These are phyloP conservation scores for Creolimax fragrantissima DNA, from an alignment of 78 protist species.

Conservation along the genomic window DNA sequence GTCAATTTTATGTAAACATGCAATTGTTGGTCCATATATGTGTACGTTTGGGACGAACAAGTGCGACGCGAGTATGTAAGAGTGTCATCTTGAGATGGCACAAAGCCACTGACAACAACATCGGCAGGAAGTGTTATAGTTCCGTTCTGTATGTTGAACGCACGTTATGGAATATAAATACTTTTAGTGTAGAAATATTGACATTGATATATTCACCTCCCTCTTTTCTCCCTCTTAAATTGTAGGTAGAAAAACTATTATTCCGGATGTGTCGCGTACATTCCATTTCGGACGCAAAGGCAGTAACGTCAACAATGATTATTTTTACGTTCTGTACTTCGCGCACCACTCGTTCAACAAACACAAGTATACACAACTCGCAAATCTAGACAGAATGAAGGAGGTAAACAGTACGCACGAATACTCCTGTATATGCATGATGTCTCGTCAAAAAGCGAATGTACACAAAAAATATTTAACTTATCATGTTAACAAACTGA, in stretches of 20 bases:
- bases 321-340: not conserved
- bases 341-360: conserved; percentile 11
- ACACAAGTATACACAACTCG: not conserved
- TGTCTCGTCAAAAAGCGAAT: not conserved
- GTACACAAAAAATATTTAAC: not conserved
- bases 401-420: not conserved
- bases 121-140: too few relatives aligned
- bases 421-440: not conserved
- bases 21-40: too few relatives aligned
- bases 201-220: too few relatives aligned
- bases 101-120: too few relatives aligned
- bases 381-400: not conserved
- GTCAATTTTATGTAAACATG: too few relatives aligned
- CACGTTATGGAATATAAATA: too few relatives aligned
- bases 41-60: too few relatives aligned
- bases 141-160: too few relatives aligned
- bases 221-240: too few relatives aligned
- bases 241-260: not conserved
- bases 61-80: too few relatives aligned
- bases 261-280: conserved; percentile 19
- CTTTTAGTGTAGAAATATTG: too few relatives aligned
- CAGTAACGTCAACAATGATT: conserved; percentile 14
- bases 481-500: not conserved
- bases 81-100: too few relatives aligned
- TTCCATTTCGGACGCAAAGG: conserved; percentile 17